Percentiles rank a stretch among this genome's conserved stretches.
These are phyloP conservation scores for Hypericum androsaemum DNA, from an alignment of 345 rosid genomes.

Conservation along the genomic window DNA sequence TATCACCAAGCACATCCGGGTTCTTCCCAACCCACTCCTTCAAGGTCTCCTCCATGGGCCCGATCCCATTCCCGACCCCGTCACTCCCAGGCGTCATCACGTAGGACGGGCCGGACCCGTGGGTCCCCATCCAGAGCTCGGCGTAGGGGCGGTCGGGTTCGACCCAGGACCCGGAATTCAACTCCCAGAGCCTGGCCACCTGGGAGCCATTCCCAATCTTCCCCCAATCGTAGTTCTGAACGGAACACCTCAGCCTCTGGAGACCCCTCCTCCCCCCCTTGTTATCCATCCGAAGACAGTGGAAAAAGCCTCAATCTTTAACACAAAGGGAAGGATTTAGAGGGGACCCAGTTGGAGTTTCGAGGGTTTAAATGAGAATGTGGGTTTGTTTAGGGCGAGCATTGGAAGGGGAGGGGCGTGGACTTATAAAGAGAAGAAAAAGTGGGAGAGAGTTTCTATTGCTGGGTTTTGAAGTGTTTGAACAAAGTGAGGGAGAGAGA, in stretches of 20 bases:
- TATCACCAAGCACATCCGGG: constrained; percentile 64
- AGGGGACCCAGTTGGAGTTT: too few relatives aligned
- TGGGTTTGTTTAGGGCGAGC: too few relatives aligned
- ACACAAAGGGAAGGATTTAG: background rate
- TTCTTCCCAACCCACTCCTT: constrained; percentile 65
- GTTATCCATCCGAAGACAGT: constrained; percentile 16
- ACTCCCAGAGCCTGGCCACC: constrained; percentile 51
- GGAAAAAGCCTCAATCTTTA: background rate
- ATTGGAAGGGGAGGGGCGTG: background rate
- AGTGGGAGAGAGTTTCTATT: background rate
- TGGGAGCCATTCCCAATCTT: constrained; percentile 48
- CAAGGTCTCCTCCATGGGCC: constrained; percentile 23
- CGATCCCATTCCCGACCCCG: too few relatives aligned
- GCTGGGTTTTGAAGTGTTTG: constrained; percentile 34
- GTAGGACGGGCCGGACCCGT: constrained; percentile 77
- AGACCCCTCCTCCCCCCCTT: constrained; percentile 15
- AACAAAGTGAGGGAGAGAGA: constrained; percentile 6
- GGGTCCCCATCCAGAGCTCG: constrained; percentile 83
- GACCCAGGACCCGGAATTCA: constrained; percentile 42
- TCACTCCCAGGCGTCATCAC: too few relatives aligned
- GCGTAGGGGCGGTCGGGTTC: constrained; percentile 54
- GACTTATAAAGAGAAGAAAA: background rate
- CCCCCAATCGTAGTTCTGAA: constrained; percentile 90
- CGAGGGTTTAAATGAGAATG: too few relatives aligned
- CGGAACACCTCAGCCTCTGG: constrained; percentile 53